Evolutionary conservation across 2,329 filamentous ascomycete species (phyloP).

Genomic region (Akanthomyces lecanii): DNA sequence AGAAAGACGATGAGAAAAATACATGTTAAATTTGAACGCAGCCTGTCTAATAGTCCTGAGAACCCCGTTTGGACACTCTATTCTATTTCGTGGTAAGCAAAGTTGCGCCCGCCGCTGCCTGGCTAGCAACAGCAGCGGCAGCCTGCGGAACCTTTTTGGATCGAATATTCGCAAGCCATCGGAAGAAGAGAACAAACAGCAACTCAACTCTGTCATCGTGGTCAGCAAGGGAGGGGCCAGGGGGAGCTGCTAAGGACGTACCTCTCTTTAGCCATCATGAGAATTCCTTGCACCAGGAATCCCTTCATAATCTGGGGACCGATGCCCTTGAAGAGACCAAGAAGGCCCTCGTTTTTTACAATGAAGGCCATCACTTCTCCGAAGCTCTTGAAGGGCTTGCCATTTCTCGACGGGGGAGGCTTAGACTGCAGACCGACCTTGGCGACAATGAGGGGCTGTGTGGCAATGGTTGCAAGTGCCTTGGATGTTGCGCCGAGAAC

Average conservation of each 20-base stretch:
- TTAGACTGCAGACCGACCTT: constrained; percentile 96
- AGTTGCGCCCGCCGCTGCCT: constrained; percentile 13
- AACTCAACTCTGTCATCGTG: constrained; percentile 66
- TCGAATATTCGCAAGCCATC: constrained; percentile 70
- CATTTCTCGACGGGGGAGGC: constrained; percentile 76
- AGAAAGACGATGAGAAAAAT: background rate
- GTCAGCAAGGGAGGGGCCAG: constrained; percentile 20
- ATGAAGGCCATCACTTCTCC: constrained; percentile 94
- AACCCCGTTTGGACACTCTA: background rate
- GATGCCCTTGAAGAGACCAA: constrained; percentile 95
- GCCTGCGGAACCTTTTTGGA: constrained; percentile 66
- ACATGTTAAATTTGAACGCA: background rate
- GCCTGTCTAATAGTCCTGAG: background rate
- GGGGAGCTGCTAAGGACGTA: constrained; percentile 35
- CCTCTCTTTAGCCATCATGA: constrained; percentile 99
- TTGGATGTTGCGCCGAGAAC: constrained; percentile 93
- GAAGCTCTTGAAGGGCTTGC: constrained; percentile 91
- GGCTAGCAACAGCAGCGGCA: constrained; percentile 54
- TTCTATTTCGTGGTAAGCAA: constrained; percentile 13
- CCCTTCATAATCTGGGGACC: constrained; percentile 92
- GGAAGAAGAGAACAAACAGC: constrained; percentile 78
- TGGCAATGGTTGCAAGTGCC: constrained; percentile 81
- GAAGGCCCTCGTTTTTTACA: constrained; percentile 74
- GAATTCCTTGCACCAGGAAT: constrained; percentile 83
- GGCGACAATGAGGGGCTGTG: constrained; percentile 93